Conservation (phyloP, 148 eudicot species). For the Vaccinium darrowii region DNA sequence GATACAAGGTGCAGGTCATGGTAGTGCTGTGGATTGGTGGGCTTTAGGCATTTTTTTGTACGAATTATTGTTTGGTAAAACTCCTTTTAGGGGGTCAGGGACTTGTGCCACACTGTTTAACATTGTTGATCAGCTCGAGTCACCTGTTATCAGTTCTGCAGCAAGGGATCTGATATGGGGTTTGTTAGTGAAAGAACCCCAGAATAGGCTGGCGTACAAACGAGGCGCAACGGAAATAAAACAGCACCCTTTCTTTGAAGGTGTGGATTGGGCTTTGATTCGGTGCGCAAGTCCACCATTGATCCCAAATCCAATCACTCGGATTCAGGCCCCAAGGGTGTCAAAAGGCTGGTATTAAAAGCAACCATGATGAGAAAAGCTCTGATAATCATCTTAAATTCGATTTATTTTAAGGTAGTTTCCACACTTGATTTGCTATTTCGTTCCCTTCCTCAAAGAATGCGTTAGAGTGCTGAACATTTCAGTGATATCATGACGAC, state of each 20-base stretch:
- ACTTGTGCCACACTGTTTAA: constrained; percentile 84
- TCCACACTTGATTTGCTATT: constrained; percentile 14
- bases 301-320: constrained; percentile 64
- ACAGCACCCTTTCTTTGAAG: constrained; percentile 96
- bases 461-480: constrained; percentile 1
- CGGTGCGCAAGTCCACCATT: constrained; percentile 92
- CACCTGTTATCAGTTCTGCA: constrained; percentile 79
- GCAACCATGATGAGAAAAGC: constrained; percentile 45
- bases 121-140: constrained; percentile 86
- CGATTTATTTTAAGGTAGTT: neutral
- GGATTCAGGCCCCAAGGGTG: constrained; percentile 40
- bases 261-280: constrained; percentile 93
- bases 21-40: constrained; percentile 99
- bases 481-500: neutral
- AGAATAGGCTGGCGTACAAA: constrained; percentile 78
- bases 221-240: constrained; percentile 93
- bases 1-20: constrained; percentile 92
- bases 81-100: constrained; percentile 90
- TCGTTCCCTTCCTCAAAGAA: constrained; percentile 10
- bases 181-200: constrained; percentile 87
- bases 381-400: constrained; percentile 20
- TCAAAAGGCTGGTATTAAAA: constrained; percentile 36
- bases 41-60: constrained; percentile 85
- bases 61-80: constrained; percentile 81
- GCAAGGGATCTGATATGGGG: constrained; percentile 87